A percentile compares a stretch with the other conserved stretches of the same genome.
These are phyloP conservation scores for Albizia julibrissin DNA, from an alignment of 306 rosid genomes.

Conservation along the genomic window DNA sequence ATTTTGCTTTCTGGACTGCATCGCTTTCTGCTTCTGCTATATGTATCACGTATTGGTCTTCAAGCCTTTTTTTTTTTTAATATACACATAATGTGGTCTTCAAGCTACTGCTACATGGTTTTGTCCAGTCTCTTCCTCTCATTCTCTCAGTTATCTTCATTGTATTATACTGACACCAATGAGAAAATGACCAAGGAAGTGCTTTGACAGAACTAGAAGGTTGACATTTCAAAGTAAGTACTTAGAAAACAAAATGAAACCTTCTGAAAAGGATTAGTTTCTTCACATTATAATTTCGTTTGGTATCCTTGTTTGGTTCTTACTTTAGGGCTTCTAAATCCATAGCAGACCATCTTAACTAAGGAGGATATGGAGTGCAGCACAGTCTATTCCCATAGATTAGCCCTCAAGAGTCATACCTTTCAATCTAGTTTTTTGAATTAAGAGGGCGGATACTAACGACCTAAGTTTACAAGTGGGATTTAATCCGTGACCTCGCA, in stretches of 20 bases:
- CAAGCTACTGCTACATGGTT: background rate
- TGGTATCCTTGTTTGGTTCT: background rate
- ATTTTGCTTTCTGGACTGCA: background rate
- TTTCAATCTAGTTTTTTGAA: no score
- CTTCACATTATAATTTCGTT: background rate
- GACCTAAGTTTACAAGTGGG: no score
- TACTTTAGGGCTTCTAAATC: background rate
- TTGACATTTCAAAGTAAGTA: background rate
- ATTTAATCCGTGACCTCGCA: no score
- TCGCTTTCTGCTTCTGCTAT: background rate
- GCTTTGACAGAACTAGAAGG: background rate
- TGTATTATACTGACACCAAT: background rate
- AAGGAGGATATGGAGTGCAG: background rate
- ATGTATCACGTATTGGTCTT: background rate
- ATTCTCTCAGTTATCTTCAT: background rate
- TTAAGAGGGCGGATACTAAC: no score
- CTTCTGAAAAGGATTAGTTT: background rate
- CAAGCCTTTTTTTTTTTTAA: background rate
- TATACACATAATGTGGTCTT: background rate
- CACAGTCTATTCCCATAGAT: background rate
- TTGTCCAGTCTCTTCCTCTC: background rate
- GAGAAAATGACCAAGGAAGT: background rate
- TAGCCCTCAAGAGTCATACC: background rate
- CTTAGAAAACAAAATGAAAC: background rate
- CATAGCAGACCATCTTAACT: background rate